A percentile compares a stretch with the other conserved stretches of the same genome.
Conservation (phyloP, 2,329 filamentous ascomycete genomes). For the Sarocladium strictum region DNA sequence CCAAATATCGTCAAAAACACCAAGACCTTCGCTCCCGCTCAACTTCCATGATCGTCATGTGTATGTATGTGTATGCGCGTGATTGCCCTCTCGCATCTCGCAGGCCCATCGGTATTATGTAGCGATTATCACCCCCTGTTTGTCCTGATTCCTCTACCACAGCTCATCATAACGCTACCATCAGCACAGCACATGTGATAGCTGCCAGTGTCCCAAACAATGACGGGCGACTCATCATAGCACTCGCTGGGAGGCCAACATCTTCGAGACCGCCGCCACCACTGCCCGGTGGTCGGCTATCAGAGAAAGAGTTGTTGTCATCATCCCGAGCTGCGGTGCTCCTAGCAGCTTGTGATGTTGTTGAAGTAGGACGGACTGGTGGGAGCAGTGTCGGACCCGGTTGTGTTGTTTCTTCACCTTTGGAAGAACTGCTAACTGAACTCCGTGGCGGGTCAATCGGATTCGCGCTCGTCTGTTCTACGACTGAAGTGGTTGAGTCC, state of each 20-base stretch:
- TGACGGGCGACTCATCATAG: neutral
- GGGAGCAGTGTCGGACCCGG: neutral
- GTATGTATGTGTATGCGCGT: neutral
- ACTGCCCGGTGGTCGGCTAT: neutral
- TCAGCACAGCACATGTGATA: neutral
- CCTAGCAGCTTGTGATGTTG: neutral
- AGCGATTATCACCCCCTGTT: neutral
- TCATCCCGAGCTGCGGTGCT: neutral
- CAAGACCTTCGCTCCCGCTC: neutral
- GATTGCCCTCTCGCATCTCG: neutral
- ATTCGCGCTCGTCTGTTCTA: neutral
- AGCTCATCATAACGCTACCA: neutral
- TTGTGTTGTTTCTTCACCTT: neutral
- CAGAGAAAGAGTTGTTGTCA: neutral
- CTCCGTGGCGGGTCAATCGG: neutral
- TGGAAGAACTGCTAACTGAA: neutral
- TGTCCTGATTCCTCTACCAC: neutral
- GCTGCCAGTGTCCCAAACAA: neutral
- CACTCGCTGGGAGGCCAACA: neutral
- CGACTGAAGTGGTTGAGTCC: neutral
- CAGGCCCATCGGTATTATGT: neutral
- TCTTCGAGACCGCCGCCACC: constrained; percentile 3
- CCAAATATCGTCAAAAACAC: neutral
- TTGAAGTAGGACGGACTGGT: neutral
- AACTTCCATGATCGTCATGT: neutral